Percentiles rank a stretch among this genome's conserved stretches.
Evolutionary conservation across 306 rosid species (phyloP).

Genomic region (Mimosa bimucronata): DNA sequence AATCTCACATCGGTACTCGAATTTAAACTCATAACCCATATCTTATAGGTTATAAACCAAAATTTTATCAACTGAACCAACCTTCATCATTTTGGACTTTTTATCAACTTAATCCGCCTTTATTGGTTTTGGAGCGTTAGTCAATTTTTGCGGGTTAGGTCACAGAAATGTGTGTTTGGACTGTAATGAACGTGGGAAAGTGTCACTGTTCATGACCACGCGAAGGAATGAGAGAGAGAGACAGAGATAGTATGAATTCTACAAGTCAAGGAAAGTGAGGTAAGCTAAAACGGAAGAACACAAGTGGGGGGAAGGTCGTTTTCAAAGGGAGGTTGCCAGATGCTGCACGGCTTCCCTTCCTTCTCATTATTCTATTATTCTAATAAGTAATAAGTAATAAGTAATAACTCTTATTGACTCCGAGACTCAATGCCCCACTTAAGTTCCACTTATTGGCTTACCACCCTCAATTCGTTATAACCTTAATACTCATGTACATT

Average conservation of each 20-base stretch:
- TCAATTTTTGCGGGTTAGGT: background rate
- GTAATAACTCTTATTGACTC: background rate
- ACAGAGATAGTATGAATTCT: no score
- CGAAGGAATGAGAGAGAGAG: conserved; percentile 22
- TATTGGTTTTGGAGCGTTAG: no score
- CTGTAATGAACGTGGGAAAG: background rate
- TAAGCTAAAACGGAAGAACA: conserved; percentile 27
- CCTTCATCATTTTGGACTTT: no score
- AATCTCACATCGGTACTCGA: no score
- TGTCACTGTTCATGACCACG: conserved; percentile 45
- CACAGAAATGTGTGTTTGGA: background rate
- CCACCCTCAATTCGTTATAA: no score
- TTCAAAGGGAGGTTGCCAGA: conserved; percentile 29
- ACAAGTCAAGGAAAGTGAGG: conserved; percentile 40
- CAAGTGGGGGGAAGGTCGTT: conserved; percentile 36
- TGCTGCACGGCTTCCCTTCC: background rate
- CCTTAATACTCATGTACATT: background rate
- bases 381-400: no score
- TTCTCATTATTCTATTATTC: no score
- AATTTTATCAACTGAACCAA: no score
- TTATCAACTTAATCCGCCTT: no score
- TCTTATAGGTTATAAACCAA: no score
- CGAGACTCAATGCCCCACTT: background rate
- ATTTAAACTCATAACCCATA: no score
- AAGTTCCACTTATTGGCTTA: background rate